Evolutionary conservation across 768 basidiomycete genomes (phyloP).

Genomic region (Pleurotus eryngii): DNA sequence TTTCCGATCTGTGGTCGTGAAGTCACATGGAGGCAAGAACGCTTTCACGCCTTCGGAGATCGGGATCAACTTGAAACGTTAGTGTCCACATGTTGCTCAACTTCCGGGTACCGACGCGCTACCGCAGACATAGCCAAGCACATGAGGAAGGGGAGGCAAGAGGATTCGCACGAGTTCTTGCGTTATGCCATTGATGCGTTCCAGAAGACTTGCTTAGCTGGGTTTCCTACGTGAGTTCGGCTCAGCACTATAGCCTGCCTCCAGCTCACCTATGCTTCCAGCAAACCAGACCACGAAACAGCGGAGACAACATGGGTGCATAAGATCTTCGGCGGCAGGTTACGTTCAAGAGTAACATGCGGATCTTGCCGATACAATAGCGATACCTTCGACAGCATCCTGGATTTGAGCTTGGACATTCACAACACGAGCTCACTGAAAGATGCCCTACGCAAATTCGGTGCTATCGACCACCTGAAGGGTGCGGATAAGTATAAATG

Average conservation of each 20-base stretch:
- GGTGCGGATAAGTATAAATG: slow-evolving; percentile 98
- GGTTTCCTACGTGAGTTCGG: slow-evolving; percentile 59
- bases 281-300: slow-evolving; percentile 66
- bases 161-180: slow-evolving; percentile 97
- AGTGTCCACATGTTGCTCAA: slow-evolving; percentile 19
- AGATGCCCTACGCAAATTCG: slow-evolving; percentile 77
- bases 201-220: slow-evolving; percentile 79
- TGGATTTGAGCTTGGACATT: slow-evolving; percentile 93
- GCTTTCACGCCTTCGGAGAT: slow-evolving; percentile 66
- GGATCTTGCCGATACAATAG: slow-evolving; percentile 77
- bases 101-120: slow-evolving; percentile 6
- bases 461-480: slow-evolving; percentile 75
- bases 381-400: slow-evolving; percentile 93
- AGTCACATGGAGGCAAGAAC: slow-evolving; percentile 43
- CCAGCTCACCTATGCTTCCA: slow-evolving; percentile 20
- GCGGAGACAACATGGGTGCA: slow-evolving; percentile 93
- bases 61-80: slow-evolving; percentile 68
- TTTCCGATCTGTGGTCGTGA: slow-evolving; percentile 53
- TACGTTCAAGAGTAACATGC: slow-evolving; percentile 91
- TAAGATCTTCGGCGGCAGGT: slow-evolving; percentile 86
- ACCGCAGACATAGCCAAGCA: slow-evolving; percentile 82
- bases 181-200: slow-evolving; percentile 90
- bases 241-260: too few relatives aligned
- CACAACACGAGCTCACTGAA: slow-evolving; percentile 55
- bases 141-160: slow-evolving; percentile 88